Base-by-base conservation (phyloP, 371 early-diverging fungal genomes). In the Enterocytospora artemiae region DNA sequence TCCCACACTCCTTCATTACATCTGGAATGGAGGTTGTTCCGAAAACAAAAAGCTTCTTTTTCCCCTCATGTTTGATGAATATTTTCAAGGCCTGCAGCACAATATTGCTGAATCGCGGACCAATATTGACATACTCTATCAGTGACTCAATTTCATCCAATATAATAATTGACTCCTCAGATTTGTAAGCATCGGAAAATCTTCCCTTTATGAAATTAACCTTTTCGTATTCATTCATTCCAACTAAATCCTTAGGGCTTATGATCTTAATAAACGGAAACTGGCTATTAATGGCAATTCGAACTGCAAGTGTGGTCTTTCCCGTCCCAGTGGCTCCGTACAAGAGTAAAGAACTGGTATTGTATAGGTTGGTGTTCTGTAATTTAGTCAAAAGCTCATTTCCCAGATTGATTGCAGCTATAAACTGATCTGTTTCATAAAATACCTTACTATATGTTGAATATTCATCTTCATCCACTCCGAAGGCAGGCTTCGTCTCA, bases 251-350 rank as follows among this genome's bases (percentile, higher is more conserved):
- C 69, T 90, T 93, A 20, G 97, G 95, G 0, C 90, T 89, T 32
- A 98, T 89, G 45, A 98, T 80, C 78, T 93, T 94, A 76, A 96
- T 89, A 78, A 93, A 95, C 9, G 99, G 97, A 76, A 91, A 94
- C 39, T 89, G 85, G 58, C 89, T 88, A 25, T 84, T 78, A 80
- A 88, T 85, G 1, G 96, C 96, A 58, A 93, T 86, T 0, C 87
- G 88, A 12, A 96, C 93, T 1, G 95, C 95, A 45, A 98, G 73
- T 0, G 94, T 93, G 0, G 96, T 93, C 73, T 96, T 98, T 49
- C 99, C 99, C 51, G 84, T 82, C 22, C 93, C 93, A 16, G 90
- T 77, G 1, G 87, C 85, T 1, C 93, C 82, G 60, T 72, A 61
- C 18, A 75, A 71, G 3, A 78, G 36, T 9, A 96, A 74, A 87